Percentiles rank a stretch among this genome's conserved stretches.
Evolutionary conservation across 2,329 filamentous ascomycete genomes (phyloP).

Genomic region (Colletotrichum sp.): DNA sequence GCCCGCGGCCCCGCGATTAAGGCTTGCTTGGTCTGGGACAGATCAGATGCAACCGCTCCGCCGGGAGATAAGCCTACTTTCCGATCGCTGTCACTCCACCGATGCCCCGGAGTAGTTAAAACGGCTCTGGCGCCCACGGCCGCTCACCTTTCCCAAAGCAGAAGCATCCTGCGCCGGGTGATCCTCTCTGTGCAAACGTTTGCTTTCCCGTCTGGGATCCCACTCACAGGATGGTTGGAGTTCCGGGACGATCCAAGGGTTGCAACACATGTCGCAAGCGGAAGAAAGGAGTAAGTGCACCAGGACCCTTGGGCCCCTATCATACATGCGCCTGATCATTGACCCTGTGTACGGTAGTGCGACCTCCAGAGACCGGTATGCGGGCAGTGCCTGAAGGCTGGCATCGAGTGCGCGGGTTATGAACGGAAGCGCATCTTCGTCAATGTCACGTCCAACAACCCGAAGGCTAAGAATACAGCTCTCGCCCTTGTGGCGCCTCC

Average conservation of each 20-base stretch:
- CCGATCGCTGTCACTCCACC: not conserved
- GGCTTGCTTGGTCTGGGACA: not conserved
- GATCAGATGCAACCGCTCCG: not conserved
- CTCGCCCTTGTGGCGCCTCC: not conserved
- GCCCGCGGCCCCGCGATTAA: not conserved
- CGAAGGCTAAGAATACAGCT: not conserved
- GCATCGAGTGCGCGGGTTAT: slow-evolving; percentile 22
- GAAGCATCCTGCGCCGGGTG: slow-evolving; percentile 6
- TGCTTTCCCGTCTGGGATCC: not conserved
- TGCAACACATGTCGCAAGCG: slow-evolving; percentile 24
- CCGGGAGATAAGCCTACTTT: not conserved
- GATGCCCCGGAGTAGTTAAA: not conserved
- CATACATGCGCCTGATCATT: not conserved
- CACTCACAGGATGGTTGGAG: slow-evolving; percentile 20
- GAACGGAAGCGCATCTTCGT: slow-evolving; percentile 22
- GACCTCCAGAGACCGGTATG: slow-evolving; percentile 22
- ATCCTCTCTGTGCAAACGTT: not conserved
- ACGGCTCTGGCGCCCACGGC: not conserved
- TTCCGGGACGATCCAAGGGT: slow-evolving; percentile 24
- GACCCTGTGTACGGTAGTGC: slow-evolving; percentile 10
- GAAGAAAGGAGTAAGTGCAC: slow-evolving; percentile 23
- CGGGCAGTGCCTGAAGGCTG: slow-evolving; percentile 21
- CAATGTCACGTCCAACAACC: slow-evolving; percentile 8
- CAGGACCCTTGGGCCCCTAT: not conserved
- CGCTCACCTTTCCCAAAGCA: not conserved